These are phyloP conservation scores for Candida ulmi DNA, from an alignment of 805 yeast species.

Conservation along the genomic window DNA sequence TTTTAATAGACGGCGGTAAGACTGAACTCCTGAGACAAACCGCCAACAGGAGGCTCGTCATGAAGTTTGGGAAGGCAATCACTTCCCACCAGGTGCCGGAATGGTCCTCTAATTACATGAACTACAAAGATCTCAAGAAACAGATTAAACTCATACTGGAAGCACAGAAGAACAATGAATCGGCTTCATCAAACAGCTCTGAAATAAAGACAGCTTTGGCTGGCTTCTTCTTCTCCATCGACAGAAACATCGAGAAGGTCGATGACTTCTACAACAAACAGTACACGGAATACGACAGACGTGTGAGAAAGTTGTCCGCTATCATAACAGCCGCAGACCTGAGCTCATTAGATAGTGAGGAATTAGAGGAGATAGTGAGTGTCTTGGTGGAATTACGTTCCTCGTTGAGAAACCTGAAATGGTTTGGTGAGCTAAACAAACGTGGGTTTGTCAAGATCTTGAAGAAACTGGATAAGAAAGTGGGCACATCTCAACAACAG, in stretches of 20 bases:
- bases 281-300: slow-evolving; percentile 65
- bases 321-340: slow-evolving; percentile 28
- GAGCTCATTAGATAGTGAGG: slow-evolving; percentile 44
- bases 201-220: slow-evolving; percentile 45
- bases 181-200: slow-evolving; percentile 34
- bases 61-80: slow-evolving; percentile 24
- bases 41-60: too few species aligned
- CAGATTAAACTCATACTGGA: slow-evolving; percentile 60
- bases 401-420: slow-evolving; percentile 75
- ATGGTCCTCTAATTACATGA: slow-evolving; percentile 76
- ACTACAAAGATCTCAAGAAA: slow-evolving; percentile 80
- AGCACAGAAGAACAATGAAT: slow-evolving; percentile 34
- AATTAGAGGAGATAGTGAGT: slow-evolving; percentile 53
- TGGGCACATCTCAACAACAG: slow-evolving; percentile 52
- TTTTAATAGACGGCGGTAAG: too few species aligned
- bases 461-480: slow-evolving; percentile 85
- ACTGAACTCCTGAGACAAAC: too few species aligned
- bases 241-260: slow-evolving; percentile 75
- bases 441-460: slow-evolving; percentile 85
- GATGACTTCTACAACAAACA: slow-evolving; percentile 73
- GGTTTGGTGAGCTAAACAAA: slow-evolving; percentile 91
- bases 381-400: slow-evolving; percentile 73
- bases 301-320: slow-evolving; percentile 46
- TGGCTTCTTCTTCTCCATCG: slow-evolving; percentile 71
- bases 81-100: slow-evolving; percentile 88